phyloP scores from a whole-genome alignment of 1,284 basidiomycete species.

The Boletellus sp. region DNA sequence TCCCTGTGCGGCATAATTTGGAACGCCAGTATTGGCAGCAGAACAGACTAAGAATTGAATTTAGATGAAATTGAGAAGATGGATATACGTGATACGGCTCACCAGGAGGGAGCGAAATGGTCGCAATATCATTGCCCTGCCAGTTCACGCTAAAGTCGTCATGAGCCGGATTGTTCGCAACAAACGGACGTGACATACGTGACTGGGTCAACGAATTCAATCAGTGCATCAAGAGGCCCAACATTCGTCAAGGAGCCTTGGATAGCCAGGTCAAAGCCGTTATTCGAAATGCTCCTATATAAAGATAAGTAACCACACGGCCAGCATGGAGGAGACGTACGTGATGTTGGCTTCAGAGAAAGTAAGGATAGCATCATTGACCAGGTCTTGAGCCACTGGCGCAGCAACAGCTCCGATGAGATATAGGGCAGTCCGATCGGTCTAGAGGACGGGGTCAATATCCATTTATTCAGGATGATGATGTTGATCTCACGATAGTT shows the following conservation, averaged over 20 bases:
- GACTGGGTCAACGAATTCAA: slow-evolving; percentile 59
- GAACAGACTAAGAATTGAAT: slow-evolving; percentile 52
- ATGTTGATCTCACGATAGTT: slow-evolving; percentile 43
- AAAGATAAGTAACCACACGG: slow-evolving; percentile 45
- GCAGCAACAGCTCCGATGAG: slow-evolving; percentile 68
- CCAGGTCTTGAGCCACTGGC: slow-evolving; percentile 66
- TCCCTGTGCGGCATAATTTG: slow-evolving; percentile 54
- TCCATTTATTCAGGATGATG: not conserved
- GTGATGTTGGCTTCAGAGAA: slow-evolving; percentile 66
- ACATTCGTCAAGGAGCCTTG: slow-evolving; percentile 56
- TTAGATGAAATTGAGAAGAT: not conserved
- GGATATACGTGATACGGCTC: slow-evolving; percentile 7
- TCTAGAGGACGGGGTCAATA: slow-evolving; percentile 34
- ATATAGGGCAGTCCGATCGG: slow-evolving; percentile 62
- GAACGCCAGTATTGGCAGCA: slow-evolving; percentile 64
- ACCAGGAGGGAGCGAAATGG: slow-evolving; percentile 60
- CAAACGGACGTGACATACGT: slow-evolving; percentile 31
- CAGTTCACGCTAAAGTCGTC: slow-evolving; percentile 49
- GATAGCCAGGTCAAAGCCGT: slow-evolving; percentile 60
- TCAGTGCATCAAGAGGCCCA: slow-evolving; percentile 64
- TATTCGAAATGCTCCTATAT: slow-evolving; percentile 51
- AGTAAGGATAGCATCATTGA: slow-evolving; percentile 53
- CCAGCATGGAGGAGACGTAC: slow-evolving; percentile 37
- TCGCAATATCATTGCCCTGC: slow-evolving; percentile 66
- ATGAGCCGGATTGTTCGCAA: slow-evolving; percentile 4